Conservation (phyloP, 179 eudicot genomes). For the Kewa caespitosa region DNA sequence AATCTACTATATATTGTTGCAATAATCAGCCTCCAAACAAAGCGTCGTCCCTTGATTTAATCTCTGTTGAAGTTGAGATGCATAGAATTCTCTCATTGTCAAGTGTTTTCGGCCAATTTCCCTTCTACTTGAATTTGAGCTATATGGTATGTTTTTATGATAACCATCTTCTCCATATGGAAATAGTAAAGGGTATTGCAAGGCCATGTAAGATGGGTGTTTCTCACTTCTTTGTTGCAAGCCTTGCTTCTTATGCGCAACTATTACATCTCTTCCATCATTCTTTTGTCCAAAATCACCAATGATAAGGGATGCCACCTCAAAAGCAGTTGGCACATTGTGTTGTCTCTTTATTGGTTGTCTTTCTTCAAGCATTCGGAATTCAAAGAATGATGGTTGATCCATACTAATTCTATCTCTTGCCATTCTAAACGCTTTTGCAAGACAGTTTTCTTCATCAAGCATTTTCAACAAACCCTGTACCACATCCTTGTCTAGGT, state of each 20-base stretch:
- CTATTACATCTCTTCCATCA: background rate
- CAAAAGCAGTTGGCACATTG: background rate
- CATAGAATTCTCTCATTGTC: constrained; percentile 10
- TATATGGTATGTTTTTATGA: background rate
- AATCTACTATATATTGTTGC: constrained; percentile 10
- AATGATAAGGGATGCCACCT: background rate
- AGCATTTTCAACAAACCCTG: background rate
- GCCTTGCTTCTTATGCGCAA: background rate
- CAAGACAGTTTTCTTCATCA: background rate
- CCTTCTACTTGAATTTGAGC: no score
- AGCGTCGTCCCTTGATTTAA: background rate
- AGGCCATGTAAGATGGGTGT: background rate
- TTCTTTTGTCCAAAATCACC: background rate
- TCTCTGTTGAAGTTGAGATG: constrained; percentile 4
- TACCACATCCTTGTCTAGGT: background rate
- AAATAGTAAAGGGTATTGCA: background rate
- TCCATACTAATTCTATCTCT: background rate
- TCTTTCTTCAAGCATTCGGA: background rate
- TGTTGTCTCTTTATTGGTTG: background rate
- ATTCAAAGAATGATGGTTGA: background rate
- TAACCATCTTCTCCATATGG: constrained; percentile 1
- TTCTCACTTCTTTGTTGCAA: background rate
- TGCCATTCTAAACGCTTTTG: background rate
- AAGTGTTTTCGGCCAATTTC: background rate
- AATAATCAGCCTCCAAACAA: background rate